A percentile compares a stretch with the other conserved stretches of the same genome.
Conservation (phyloP, 2,329 filamentous ascomycete genomes). For the Alternaria sp. region DNA sequence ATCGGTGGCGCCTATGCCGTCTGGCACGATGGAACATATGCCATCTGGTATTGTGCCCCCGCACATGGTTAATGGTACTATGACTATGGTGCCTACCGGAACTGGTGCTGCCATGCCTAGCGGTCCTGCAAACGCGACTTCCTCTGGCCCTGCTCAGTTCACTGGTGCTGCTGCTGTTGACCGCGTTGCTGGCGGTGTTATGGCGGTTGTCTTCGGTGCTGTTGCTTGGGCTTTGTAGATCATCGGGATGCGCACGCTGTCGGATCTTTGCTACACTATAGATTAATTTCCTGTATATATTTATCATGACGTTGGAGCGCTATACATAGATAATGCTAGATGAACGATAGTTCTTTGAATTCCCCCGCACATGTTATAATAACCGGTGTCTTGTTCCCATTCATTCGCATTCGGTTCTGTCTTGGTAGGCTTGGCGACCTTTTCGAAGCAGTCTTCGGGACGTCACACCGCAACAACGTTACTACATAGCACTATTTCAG, state of each 20-base stretch:
- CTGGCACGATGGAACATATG: not conserved
- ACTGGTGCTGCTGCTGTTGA: conserved; percentile 23
- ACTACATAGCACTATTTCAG: not conserved
- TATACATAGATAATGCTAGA: not conserved
- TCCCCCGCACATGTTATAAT: not conserved
- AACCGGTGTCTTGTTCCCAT: not conserved
- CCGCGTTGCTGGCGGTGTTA: conserved; percentile 10
- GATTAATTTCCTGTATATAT: not conserved
- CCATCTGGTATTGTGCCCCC: not conserved
- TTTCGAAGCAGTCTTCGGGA: not conserved
- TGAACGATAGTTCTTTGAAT: accelerated
- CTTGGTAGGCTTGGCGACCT: not conserved
- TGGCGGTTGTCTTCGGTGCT: conserved; percentile 18
- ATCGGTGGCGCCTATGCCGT: not conserved
- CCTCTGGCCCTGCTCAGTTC: not conserved
- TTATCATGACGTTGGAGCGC: not conserved
- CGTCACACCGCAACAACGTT: not conserved
- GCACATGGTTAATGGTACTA: conserved; percentile 10
- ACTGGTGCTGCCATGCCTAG: conserved; percentile 7
- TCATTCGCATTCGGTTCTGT: too few relatives aligned
- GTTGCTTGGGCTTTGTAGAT: conserved; percentile 19
- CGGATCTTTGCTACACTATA: not conserved
- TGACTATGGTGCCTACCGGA: conserved; percentile 1
- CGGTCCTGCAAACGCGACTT: not conserved
- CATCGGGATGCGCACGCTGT: not conserved